Conservation (phyloP, 805 yeast genomes). For the Ogataea methylovora region DNA sequence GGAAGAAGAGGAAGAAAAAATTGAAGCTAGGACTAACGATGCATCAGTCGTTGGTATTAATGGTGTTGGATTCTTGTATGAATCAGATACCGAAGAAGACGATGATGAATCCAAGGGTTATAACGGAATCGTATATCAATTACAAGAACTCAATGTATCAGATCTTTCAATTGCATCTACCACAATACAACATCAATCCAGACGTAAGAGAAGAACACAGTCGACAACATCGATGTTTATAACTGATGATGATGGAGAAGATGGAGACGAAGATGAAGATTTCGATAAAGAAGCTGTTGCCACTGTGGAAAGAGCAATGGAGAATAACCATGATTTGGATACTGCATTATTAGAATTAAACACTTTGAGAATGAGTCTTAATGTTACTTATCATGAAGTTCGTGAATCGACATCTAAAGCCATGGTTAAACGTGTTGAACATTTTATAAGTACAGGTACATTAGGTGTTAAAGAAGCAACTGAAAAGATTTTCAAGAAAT, state of each 20-base stretch:
- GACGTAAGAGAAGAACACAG: constrained; percentile 27
- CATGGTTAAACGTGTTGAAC: constrained; percentile 57
- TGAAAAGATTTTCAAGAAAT: constrained; percentile 63
- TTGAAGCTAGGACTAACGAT: constrained; percentile 13
- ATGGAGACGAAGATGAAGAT: constrained; percentile 52
- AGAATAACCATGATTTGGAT: constrained; percentile 86
- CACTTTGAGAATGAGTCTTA: constrained; percentile 95
- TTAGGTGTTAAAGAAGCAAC: constrained; percentile 71
- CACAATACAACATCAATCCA: constrained; percentile 26
- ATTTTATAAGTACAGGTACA: constrained; percentile 72
- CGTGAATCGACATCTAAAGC: constrained; percentile 75
- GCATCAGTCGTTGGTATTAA: constrained; percentile 36
- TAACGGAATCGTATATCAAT: constrained; percentile 35
- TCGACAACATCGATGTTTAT: constrained; percentile 28
- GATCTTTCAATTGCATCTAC: constrained; percentile 48
- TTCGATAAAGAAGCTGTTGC: constrained; percentile 89
- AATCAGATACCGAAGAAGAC: constrained; percentile 43
- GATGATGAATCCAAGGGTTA: constrained; percentile 25
- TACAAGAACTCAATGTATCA: constrained; percentile 37
- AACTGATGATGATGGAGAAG: constrained; percentile 32
- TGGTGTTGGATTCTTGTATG: constrained; percentile 44
- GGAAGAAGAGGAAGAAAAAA: constrained; percentile 6
- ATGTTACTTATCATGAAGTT: constrained; percentile 90
- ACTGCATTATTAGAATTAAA: constrained; percentile 89
- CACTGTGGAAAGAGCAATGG: constrained; percentile 86